Evolutionary conservation across 2,329 filamentous ascomycete genomes (phyloP), one percentile per base, ranked within the genome.

Genomic region (Fusarium musae): DNA sequence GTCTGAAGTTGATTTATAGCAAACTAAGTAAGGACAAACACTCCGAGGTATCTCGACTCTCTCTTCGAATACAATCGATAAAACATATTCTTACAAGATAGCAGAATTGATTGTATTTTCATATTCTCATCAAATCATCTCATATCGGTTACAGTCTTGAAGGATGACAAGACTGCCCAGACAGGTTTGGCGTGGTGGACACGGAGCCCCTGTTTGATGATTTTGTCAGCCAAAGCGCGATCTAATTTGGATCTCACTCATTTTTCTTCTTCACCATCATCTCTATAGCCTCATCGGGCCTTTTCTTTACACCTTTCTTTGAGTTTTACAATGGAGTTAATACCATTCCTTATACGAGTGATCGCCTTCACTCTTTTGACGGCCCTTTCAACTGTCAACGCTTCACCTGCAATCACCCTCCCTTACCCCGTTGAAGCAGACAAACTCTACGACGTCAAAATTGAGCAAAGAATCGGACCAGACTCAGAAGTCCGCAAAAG

Each of bases 341-440:
- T 52, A 50, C 54, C 47, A 40, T 57, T 68, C 30, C 36, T 76
- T 60, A n/a, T 64, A 17, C 49, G 44, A 15, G 32, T 61, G 58
- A 61, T 58, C 37, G 53, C 56, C 65, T 37, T 77, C 63, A 56
- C 59, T 72, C 68, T 77, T 52, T 74, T 70, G 36, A 57, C 50
- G 42, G 47, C 47, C 57, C 32, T 66, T 28, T 57, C 66, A 11
- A 15, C 63, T 11, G 59, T 66, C 17, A 19, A 58, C 23, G 66
- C 68, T 16, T 50, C 58, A n/a, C 40, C 73, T 37, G 64, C 62
- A 37, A 59, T 77, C 49, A 61, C 49, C 13, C 52, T 78, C 19
- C 75, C 75, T 28, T 70, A 36, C 50, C 75, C 76, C 49, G 69
- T 78, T 62, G 75, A 74, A 49, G 74, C 59, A 12, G 66, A 58